Evolutionary conservation across 768 basidiomycete genomes (phyloP).

Genomic region (Termitomyces sp.): DNA sequence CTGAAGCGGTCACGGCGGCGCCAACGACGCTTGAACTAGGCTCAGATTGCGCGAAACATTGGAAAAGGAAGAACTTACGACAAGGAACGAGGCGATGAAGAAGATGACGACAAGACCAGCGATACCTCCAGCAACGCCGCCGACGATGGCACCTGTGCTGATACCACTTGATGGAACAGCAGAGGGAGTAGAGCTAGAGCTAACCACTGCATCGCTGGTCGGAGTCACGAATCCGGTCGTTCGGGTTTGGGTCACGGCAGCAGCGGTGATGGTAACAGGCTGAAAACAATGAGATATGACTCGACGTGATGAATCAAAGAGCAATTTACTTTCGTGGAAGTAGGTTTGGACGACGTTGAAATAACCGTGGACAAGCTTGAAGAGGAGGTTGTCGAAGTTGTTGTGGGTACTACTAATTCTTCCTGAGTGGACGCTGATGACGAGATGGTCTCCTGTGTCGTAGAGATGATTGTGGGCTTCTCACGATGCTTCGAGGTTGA

Average conservation of each 20-base stretch:
- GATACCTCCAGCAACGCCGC: slow-evolving; percentile 35
- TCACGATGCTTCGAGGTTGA: neutral
- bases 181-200: slow-evolving; percentile 15
- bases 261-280: slow-evolving; percentile 12
- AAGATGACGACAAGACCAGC: slow-evolving; percentile 31
- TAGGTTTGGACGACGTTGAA: slow-evolving; percentile 4
- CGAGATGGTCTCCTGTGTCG: neutral
- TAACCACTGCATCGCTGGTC: slow-evolving; percentile 6
- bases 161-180: slow-evolving; percentile 19
- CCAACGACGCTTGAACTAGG: slow-evolving; percentile 30
- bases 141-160: slow-evolving; percentile 39
- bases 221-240: slow-evolving; percentile 17
- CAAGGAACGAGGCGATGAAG: slow-evolving; percentile 34
- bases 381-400: slow-evolving; percentile 1
- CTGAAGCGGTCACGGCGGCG: slow-evolving; percentile 29
- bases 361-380: slow-evolving; percentile 2
- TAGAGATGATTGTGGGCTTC: neutral
- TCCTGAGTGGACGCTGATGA: neutral
- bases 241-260: slow-evolving; percentile 12
- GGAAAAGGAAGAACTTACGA: slow-evolving; percentile 26
- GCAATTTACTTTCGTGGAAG: slow-evolving; percentile 11
- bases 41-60: neutral
- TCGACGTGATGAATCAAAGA: neutral
- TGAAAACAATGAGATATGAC: slow-evolving; percentile 6
- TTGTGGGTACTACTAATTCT: neutral